These are phyloP conservation scores for Filosporella fistucella DNA, from an alignment of 495 filamentous ascomycete genomes.

Conservation along the genomic window DNA sequence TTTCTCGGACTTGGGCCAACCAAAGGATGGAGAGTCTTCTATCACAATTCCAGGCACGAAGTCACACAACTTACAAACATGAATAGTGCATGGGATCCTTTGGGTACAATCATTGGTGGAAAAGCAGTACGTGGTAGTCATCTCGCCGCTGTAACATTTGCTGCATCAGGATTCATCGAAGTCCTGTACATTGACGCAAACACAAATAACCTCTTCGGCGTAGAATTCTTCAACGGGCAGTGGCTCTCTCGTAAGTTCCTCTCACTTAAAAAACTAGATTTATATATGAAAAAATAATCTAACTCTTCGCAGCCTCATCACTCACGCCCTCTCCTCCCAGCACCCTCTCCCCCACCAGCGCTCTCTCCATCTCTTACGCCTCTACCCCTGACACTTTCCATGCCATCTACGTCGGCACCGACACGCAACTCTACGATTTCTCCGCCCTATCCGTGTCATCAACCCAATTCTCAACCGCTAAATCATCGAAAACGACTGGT, in stretches of 20 bases:
- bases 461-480: neutral
- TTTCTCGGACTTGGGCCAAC: neutral
- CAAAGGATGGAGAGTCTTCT: conserved; percentile 3
- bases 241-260: neutral
- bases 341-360: neutral
- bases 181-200: conserved; percentile 2
- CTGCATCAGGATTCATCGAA: neutral
- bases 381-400: neutral
- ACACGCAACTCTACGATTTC: neutral
- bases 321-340: neutral
- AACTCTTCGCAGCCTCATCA: neutral
- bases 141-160: neutral
- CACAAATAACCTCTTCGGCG: neutral
- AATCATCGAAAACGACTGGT: neutral
- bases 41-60: neutral
- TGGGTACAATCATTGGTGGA: neutral
- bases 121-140: neutral
- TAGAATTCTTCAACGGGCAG: neutral
- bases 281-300: no score
- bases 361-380: neutral
- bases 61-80: neutral
- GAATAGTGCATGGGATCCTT: neutral
- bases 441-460: neutral
- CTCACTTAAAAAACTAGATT: no score
- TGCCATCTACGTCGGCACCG: neutral